Percentiles rank a stretch among this genome's conserved stretches.
Evolutionary conservation across 2,329 filamentous ascomycete species (phyloP).

Genomic region (Orbilia javanica): DNA sequence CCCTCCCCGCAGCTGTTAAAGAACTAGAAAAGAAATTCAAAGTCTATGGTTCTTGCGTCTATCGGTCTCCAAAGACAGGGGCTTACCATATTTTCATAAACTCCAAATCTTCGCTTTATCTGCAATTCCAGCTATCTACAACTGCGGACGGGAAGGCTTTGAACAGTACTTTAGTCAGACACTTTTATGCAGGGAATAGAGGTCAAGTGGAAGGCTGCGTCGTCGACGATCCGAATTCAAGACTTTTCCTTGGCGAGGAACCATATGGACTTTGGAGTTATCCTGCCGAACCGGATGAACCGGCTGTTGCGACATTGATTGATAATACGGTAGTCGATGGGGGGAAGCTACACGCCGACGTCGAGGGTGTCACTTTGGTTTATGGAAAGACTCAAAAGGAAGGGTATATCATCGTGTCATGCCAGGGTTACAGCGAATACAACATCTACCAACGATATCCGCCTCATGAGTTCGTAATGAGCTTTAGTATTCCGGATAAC

Average conservation of each 20-base stretch:
- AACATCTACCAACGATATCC: slow-evolving; percentile 69
- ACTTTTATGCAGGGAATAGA: slow-evolving; percentile 69
- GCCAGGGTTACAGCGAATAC: slow-evolving; percentile 70
- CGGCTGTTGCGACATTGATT: slow-evolving; percentile 64
- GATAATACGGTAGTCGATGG: slow-evolving; percentile 67
- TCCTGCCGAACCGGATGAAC: slow-evolving; percentile 68
- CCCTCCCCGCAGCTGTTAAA: slow-evolving; percentile 63
- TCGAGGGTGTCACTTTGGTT: slow-evolving; percentile 71
- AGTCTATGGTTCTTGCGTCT: slow-evolving; percentile 71
- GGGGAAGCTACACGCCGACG: slow-evolving; percentile 69
- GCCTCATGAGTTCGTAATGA: slow-evolving; percentile 69
- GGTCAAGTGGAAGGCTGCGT: slow-evolving; percentile 72
- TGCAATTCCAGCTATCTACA: slow-evolving; percentile 69
- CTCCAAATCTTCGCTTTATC: slow-evolving; percentile 70
- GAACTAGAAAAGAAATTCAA: slow-evolving; percentile 65
- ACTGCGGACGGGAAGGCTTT: slow-evolving; percentile 66
- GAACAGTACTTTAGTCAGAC: slow-evolving; percentile 68
- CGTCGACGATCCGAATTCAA: slow-evolving; percentile 69
- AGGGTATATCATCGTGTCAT: slow-evolving; percentile 70
- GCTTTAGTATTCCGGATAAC: slow-evolving; percentile 68
- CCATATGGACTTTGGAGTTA: slow-evolving; percentile 70
- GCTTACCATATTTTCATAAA: slow-evolving; percentile 72
- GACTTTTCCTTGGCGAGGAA: slow-evolving; percentile 70
- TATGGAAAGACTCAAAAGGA: slow-evolving; percentile 66
- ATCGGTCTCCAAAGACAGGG: slow-evolving; percentile 67